Evolutionary conservation across 176 grass and related monocot species (phyloP), one percentile per base, ranked within the genome.

Genomic region (Aegilops umbellulata): DNA sequence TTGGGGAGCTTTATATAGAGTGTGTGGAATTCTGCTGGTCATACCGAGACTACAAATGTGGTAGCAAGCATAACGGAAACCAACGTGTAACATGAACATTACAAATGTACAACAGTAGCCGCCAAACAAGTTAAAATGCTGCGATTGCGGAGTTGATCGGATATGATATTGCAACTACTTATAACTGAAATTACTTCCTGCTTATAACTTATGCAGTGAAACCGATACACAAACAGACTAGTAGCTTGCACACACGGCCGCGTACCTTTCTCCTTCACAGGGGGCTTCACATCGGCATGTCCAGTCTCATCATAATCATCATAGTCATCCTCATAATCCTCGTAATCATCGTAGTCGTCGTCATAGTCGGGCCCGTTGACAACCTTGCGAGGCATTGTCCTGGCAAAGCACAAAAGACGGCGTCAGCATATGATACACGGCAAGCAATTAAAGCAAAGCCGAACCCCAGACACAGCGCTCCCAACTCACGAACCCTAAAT

Each of bases 361-460:
- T 94, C 90, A 2, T 93, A 95, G 32, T 86, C 85, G 44, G 72
- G 93, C 14, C 84, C 91, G 89, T 84, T 82, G 80, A 83, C 81
- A 82, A 98, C 77, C 80, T 95, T 95, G 73, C 96, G 91, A 82
- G 93, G 91, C 96, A 95, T 98, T 89, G 68, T 79, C 42, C 90
- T 92, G 81, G 60, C 17, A 84, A 4, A 78, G 61, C 36, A 53
- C 46, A 7, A 19, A 62, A 51, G 23, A 65, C 0, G 12, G 44
- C 6, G 34, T 46, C 34, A 79, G 58, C 27, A 34, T 19, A n/a
- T n/a, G n/a, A n/a, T n/a, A 67, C 4, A 49, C 31, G 2, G 20
- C 20, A 4, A 17, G 49, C 49, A 53, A 16, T 19, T 16, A 60
- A 60, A 69, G 63, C 36, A 41, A 41, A 29, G 2, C 25, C 20